phyloP scores from a whole-genome alignment of 2,329 filamentous ascomycete genomes.

The Pezicula carpinea region DNA sequence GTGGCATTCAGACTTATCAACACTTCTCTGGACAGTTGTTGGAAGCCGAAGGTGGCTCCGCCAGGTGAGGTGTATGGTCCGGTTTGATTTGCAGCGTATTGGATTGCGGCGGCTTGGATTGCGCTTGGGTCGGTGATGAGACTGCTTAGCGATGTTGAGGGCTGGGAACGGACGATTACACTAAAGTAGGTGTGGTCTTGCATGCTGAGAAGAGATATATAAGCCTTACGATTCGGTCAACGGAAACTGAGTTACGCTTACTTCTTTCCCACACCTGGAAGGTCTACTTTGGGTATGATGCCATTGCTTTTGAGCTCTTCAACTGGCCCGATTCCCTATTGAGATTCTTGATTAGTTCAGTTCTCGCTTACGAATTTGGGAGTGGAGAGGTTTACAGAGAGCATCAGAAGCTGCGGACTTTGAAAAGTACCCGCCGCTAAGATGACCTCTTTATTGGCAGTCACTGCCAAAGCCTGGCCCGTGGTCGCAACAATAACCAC shows the following conservation, averaged over 20 bases:
- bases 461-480: neutral
- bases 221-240: neutral
- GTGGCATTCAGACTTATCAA: neutral
- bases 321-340: constrained; percentile 38
- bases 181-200: constrained; percentile 30
- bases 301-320: constrained; percentile 37
- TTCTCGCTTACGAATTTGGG: too few species aligned
- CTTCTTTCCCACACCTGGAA: constrained; percentile 34
- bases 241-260: neutral
- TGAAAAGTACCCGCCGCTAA: constrained; percentile 34
- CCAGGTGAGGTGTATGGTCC: constrained; percentile 3
- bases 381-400: constrained; percentile 25
- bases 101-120: neutral
- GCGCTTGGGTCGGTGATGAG: neutral
- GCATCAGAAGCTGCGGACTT: constrained; percentile 44
- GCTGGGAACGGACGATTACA: constrained; percentile 2
- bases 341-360: too few species aligned
- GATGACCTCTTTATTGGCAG: constrained; percentile 11
- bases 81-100: neutral
- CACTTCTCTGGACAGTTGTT: neutral
- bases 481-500: neutral
- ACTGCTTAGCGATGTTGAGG: neutral
- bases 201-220: constrained; percentile 22
- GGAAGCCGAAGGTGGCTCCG: constrained; percentile 4
- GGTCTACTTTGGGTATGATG: constrained; percentile 33